These are phyloP conservation scores for Coniochaeta sp. DNA, from an alignment of 2,329 filamentous ascomycete genomes.

Conservation along the genomic window DNA sequence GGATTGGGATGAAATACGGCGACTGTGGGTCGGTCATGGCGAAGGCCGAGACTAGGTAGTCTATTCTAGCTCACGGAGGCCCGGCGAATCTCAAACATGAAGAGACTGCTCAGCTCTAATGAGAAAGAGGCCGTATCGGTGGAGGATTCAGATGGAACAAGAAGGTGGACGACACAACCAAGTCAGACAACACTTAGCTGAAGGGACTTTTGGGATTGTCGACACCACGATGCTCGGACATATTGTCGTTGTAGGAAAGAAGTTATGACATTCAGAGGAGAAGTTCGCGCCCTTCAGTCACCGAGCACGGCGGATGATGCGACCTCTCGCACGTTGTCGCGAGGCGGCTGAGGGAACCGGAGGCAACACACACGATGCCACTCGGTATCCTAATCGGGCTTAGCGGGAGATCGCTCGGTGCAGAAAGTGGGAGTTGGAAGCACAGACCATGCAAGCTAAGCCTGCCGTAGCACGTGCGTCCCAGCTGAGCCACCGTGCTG, in stretches of 20 bases:
- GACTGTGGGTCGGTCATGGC: constrained; percentile 31
- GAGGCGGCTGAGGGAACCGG: constrained; percentile 11
- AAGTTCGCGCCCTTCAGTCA: not conserved
- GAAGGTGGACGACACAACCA: not conserved
- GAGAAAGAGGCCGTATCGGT: not conserved
- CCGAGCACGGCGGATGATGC: constrained; percentile 1
- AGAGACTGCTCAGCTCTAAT: not conserved
- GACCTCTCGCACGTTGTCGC: constrained; percentile 4
- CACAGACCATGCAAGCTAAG: not conserved
- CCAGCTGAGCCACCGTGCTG: not conserved
- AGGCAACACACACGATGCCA: constrained; percentile 5
- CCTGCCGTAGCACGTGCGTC: not conserved
- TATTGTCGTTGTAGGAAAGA: constrained; percentile 2
- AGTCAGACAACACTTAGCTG: not conserved
- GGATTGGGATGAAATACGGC: constrained; percentile 45
- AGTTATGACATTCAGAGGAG: not conserved
- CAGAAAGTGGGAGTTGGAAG: not conserved
- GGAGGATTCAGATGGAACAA: not conserved
- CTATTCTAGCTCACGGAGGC: not conserved
- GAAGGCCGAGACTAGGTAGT: not conserved
- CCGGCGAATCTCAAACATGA: not conserved
- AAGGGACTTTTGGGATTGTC: not conserved
- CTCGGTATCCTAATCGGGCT: constrained; percentile 15
- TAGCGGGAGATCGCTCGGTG: constrained; percentile 8
- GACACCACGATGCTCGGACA: not conserved